Evolutionary conservation across 306 rosid genomes (phyloP).

Genomic region (Cercis canadensis): DNA sequence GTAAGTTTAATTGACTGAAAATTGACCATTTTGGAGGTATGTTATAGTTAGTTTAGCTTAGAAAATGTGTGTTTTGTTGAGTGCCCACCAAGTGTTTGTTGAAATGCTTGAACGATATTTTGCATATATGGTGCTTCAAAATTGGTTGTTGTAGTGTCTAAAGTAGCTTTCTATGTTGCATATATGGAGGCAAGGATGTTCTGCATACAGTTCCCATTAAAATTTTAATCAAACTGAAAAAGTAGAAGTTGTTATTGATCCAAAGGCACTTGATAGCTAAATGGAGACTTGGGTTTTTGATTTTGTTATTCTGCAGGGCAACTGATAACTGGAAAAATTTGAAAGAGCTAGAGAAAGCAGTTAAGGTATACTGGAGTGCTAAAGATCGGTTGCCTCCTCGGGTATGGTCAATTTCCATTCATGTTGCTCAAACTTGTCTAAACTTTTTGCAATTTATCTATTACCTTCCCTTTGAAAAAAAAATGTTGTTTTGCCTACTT

Average conservation of each 20-base stretch:
- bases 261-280: constrained; percentile 13
- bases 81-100: too few species aligned
- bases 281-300: constrained; percentile 23
- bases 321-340: constrained; percentile 83
- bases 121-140: too few species aligned
- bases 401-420: constrained; percentile 52
- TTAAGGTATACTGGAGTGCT: constrained; percentile 79
- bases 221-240: not conserved
- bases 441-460: not conserved
- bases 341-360: constrained; percentile 92
- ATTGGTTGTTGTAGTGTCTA: too few species aligned
- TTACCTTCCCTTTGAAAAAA: constrained; percentile 1
- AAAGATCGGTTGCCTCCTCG: constrained; percentile 90
- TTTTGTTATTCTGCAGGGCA: constrained; percentile 56
- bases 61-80: too few species aligned
- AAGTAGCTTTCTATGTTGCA: too few species aligned
- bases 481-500: constrained; percentile 19
- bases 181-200: not conserved
- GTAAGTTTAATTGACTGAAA: too few species aligned
- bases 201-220: not conserved
- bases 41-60: too few species aligned
- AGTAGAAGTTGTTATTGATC: not conserved
- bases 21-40: too few species aligned
- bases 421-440: not conserved
- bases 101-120: too few species aligned